Base-by-base conservation (phyloP, 2,329 filamentous ascomycete species). In the Rutstroemia sydowiana region DNA sequence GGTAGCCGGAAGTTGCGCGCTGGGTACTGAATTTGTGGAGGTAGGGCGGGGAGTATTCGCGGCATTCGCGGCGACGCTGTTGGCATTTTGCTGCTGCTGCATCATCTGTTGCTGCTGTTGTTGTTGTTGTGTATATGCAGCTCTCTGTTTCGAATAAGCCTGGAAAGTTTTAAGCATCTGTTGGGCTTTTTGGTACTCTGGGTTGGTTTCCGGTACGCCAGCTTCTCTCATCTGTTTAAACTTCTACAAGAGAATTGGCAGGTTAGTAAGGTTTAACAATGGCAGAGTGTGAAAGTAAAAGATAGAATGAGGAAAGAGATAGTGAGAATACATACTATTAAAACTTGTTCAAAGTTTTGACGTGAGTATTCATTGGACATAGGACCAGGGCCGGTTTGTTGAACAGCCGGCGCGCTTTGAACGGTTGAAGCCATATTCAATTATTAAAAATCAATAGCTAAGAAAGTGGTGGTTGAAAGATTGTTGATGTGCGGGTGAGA, bases 171-270 rank as follows among this genome's bases (percentile, higher is more conserved):
- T 69, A 56, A 96, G 77, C 55, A 95, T 82, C 56, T 86, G 82
- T 49, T 88, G 84, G 30, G 84, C 80, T 70, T 93, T 95, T 63
- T 92, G 78, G 64, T 85, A 91, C 67, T 97, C 91, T 42, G 92
- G 92, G 64, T 97, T 90, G 52, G 78, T 85, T 52, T 83, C 78
- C 37, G 88, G 81, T 21, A 95, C 85, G 60, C 91, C 91, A 63
- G 85, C 78, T 51, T 87, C 80, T 70, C 92, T 93, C 87, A 97
- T 90, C 68, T 88, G 82, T 65, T 87, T 85, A 59, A 87, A 93
- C 78, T 88, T 90, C 91, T 96, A 63, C 45, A 43, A 34, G 50
- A 45, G 76, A 66, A 55, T 41, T 36, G n/a, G 44, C 18, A 30
- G 11, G 44, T 56, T 45, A 40, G 40, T 20, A 43, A 43, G n/a